Conservation (phyloP, 495 filamentous ascomycete genomes). For the Hyaloscypha finlandica region DNA sequence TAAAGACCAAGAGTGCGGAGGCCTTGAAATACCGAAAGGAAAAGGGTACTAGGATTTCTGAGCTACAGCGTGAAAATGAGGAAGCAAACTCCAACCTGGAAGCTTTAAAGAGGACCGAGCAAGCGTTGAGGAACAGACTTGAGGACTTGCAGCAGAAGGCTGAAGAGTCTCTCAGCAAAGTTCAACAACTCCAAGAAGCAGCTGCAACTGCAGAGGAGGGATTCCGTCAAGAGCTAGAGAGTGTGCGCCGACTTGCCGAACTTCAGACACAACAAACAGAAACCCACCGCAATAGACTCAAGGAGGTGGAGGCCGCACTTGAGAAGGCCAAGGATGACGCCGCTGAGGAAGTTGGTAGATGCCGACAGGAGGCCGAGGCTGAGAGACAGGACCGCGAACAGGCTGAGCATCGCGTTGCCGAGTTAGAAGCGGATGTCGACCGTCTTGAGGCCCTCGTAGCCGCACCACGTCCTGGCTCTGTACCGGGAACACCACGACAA, state of each 20-base stretch:
- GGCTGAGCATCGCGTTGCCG: conserved; percentile 67
- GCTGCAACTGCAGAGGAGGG: conserved; percentile 75
- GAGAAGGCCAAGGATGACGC: conserved; percentile 80
- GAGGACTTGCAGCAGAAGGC: conserved; percentile 84
- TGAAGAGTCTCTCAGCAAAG: conserved; percentile 75
- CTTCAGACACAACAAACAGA: conserved; percentile 81
- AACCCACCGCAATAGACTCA: conserved; percentile 75
- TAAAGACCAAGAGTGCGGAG: conserved; percentile 85
- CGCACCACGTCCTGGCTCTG: conserved; percentile 37
- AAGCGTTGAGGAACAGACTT: conserved; percentile 73
- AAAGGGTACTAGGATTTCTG: conserved; percentile 80
- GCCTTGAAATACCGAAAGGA: conserved; percentile 91
- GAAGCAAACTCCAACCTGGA: conserved; percentile 76
- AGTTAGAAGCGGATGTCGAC: conserved; percentile 74
- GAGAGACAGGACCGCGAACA: conserved; percentile 72
- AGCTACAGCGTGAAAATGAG: conserved; percentile 86
- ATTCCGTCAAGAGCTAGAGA: conserved; percentile 81
- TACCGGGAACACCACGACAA: conserved; percentile 59
- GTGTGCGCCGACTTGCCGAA: conserved; percentile 75
- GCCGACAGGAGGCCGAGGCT: conserved; percentile 79
- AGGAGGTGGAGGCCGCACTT: conserved; percentile 75
- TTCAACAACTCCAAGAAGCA: conserved; percentile 84
- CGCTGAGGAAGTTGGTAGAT: conserved; percentile 74
- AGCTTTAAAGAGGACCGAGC: conserved; percentile 74
- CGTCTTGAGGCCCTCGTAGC: conserved; percentile 55